Percentiles rank a stretch among this genome's conserved stretches.
Conservation (phyloP, 1,139 yeast species). For the Sugiyamaella sp. region DNA sequence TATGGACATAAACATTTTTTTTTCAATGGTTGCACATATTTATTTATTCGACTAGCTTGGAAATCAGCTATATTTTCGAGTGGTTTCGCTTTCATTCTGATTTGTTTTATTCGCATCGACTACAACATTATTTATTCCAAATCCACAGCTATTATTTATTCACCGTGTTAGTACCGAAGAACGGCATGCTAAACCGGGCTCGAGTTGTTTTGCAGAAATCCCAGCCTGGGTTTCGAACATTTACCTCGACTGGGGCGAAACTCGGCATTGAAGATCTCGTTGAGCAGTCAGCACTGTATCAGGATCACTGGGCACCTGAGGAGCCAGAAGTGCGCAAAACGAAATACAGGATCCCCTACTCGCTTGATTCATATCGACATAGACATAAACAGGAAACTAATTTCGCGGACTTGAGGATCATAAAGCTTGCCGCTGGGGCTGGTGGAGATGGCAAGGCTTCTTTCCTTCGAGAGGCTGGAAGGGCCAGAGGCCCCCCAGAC, state of each 20-base stretch:
- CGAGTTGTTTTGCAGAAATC: not conserved
- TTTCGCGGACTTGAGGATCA: conserved; percentile 62
- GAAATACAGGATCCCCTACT: conserved; percentile 37
- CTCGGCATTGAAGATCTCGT: conserved; percentile 31
- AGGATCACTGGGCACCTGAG: conserved; percentile 30
- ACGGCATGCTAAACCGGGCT: no score
- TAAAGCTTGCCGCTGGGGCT: conserved; percentile 70
- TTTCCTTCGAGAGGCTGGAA: conserved; percentile 81
- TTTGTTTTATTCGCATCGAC: no score
- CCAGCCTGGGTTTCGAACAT: not conserved
- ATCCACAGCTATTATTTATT: not conserved
- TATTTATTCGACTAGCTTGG: no score
- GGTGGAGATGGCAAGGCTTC: conserved; percentile 93
- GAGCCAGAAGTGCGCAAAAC: conserved; percentile 29
- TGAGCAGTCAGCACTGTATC: conserved; percentile 27
- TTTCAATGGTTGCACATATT: no score
- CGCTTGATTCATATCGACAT: conserved; percentile 35
- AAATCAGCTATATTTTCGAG: no score
- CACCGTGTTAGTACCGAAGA: no score
- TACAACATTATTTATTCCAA: not conserved
- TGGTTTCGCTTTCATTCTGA: no score
- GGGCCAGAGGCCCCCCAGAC: conserved; percentile 90
- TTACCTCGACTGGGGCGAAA: not conserved
- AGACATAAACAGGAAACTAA: conserved; percentile 32
- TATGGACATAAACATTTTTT: no score